Conservation (phyloP, 169 alveolate genomes). For the Cyclospora cayetanensis region DNA sequence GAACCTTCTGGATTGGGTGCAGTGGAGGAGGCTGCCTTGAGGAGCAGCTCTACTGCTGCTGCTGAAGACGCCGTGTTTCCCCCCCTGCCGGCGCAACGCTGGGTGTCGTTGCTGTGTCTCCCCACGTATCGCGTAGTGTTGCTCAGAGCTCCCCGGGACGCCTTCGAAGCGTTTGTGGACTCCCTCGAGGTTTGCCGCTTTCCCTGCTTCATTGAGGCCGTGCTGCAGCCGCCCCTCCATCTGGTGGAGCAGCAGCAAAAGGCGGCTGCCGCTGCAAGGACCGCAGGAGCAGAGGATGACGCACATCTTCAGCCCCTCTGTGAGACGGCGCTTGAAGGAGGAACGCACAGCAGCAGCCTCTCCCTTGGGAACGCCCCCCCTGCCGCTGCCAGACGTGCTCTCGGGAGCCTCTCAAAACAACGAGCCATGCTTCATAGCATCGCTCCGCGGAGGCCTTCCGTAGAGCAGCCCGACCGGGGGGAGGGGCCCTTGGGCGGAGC, state of each 20-base stretch:
- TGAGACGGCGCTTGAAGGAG: neutral
- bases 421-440: neutral
- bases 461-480: neutral
- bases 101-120: conserved; percentile 13
- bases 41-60: neutral
- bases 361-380: neutral
- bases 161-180: neutral
- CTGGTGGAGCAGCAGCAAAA: conserved; percentile 8
- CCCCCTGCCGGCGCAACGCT: conserved; percentile 25
- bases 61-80: neutral
- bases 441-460: neutral
- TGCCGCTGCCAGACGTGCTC: neutral
- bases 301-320: neutral
- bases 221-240: conserved; percentile 59
- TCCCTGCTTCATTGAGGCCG: conserved; percentile 66
- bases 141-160: conserved; percentile 43
- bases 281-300: neutral
- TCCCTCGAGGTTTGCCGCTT: conserved; percentile 2
- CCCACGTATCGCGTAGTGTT: conserved; percentile 41
- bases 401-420: neutral
- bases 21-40: neutral
- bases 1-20: neutral
- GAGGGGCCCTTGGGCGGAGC: neutral
- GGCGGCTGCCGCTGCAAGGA: neutral
- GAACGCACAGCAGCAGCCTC: neutral